Evolutionary conservation across 768 basidiomycete species (phyloP).

Genomic region (Auriculariales sp.): DNA sequence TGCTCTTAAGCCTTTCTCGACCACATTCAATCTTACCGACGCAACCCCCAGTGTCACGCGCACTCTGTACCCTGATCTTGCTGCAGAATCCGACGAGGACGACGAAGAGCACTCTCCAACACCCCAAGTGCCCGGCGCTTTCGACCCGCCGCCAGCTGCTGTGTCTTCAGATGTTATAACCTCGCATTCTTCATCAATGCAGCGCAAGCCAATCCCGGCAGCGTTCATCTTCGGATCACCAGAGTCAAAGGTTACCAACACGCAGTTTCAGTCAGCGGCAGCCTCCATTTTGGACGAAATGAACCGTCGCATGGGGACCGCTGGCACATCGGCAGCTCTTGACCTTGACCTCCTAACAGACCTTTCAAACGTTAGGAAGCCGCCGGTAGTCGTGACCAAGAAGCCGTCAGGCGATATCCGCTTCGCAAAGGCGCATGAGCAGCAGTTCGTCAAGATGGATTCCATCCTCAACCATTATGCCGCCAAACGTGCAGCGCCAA

Average conservation of each 20-base stretch:
- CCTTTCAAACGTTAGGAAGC: slow-evolving; percentile 3
- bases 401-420: slow-evolving; percentile 1
- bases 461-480: slow-evolving; percentile 47
- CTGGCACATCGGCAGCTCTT: slow-evolving; percentile 35
- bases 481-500: slow-evolving; percentile 18
- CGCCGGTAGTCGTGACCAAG: neutral
- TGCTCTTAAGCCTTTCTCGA: slow-evolving; percentile 47
- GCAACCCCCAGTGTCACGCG: slow-evolving; percentile 28
- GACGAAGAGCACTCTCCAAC: slow-evolving; percentile 18
- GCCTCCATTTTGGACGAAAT: slow-evolving; percentile 69
- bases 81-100: slow-evolving; percentile 13
- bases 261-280: slow-evolving; percentile 52
- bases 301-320: slow-evolving; percentile 51
- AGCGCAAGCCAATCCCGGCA: slow-evolving; percentile 15
- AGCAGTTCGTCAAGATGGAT: slow-evolving; percentile 64
- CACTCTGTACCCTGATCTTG: slow-evolving; percentile 24
- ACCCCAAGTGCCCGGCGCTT: slow-evolving; percentile 28
- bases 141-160: slow-evolving; percentile 22
- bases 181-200: slow-evolving; percentile 13
- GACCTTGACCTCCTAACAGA: slow-evolving; percentile 26
- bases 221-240: slow-evolving; percentile 74
- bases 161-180: slow-evolving; percentile 8
- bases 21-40: slow-evolving; percentile 52
- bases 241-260: slow-evolving; percentile 45
- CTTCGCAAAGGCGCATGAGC: slow-evolving; percentile 48